Conservation (phyloP, 2,329 filamentous ascomycete genomes). For the Penicillium palitans region DNA sequence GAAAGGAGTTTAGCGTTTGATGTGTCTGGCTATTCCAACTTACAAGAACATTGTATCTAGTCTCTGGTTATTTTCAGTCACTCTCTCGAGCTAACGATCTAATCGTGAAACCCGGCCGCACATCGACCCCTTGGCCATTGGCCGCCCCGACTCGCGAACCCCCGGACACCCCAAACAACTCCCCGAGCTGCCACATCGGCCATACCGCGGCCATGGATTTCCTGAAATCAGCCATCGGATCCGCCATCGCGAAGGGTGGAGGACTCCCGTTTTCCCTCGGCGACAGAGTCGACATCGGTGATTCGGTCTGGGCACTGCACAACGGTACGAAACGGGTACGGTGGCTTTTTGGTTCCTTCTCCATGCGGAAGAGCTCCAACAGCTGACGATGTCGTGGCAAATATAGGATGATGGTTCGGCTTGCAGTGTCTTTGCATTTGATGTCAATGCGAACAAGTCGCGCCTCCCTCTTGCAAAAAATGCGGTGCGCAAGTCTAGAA, state of each 20-base stretch:
- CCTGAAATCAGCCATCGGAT: constrained; percentile 94
- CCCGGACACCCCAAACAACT: constrained; percentile 8
- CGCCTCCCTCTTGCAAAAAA: constrained; percentile 86
- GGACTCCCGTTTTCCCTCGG: constrained; percentile 91
- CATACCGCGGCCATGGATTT: constrained; percentile 72
- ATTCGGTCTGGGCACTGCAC: constrained; percentile 94
- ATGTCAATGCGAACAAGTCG: constrained; percentile 76
- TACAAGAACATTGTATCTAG: background rate
- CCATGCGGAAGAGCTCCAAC: background rate
- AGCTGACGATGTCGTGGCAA: constrained; percentile 15
- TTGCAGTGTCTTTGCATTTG: constrained; percentile 97
- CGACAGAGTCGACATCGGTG: constrained; percentile 85
- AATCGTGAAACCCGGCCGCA: too few species aligned
- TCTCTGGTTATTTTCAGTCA: background rate
- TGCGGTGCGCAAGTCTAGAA: constrained; percentile 89
- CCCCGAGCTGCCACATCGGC: constrained; percentile 9
- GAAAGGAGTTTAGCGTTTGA: constrained; percentile 3
- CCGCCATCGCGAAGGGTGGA: constrained; percentile 91
- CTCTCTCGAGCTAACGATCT: too few species aligned
- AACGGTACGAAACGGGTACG: constrained; percentile 87
- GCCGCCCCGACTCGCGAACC: background rate
- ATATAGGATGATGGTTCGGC: constrained; percentile 84
- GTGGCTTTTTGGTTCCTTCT: constrained; percentile 1
- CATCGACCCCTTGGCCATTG: constrained; percentile 7
- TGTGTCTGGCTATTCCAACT: background rate